Base-by-base conservation (phyloP, 2,329 filamentous ascomycete genomes). In the Colletotrichum simmondsii region DNA sequence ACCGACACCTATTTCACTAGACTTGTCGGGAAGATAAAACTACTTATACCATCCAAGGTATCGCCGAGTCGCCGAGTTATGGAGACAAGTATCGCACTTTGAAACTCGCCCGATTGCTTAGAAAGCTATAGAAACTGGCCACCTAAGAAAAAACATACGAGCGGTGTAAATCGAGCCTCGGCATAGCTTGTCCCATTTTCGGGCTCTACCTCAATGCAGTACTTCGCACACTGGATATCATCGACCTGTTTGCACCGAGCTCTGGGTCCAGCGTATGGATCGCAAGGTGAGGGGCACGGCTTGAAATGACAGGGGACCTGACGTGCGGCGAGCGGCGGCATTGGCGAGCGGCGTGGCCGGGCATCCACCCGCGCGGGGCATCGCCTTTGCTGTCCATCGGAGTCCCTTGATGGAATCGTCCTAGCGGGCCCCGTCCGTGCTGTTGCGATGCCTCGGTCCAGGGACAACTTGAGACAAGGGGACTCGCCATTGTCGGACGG, bases 321-420 rank as follows among this genome's bases (percentile, higher is more conserved):
- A 49, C 37, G 61, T 22, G 54, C 52, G 61, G 19, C 46, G 49
- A 57, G 28, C 59, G 37, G 68, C 68, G 32, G 68, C 49, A 61
- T 68, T 68, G 58, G 57, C 57, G 64, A 59, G 19, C 69, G 42
- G 59, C 69, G 11, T 49, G 32, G 69, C 69, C 65, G 42, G 53
- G n/a, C 52, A 64, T 52, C 70, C 70, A 72, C 70, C 70, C 59
- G 65, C 70, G 65, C 65, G 70, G 65, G 69, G 65, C 53, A 32
- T 58, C 46, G 63, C 42, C 37, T 63, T 63, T 67, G 60, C 28
- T 70, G 54, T 35, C 26, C 28, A 49, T 62, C 64, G 64, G 64
- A 68, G 64, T 68, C 58, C 65, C 58, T 72, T 42, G 52, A 68
- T 63, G 37, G 30, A 72, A 72, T 69, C 42, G 59, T 72, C 53